phyloP scores from a whole-genome alignment of 1,139 yeast species.

The Blastobotrys elegans region DNA sequence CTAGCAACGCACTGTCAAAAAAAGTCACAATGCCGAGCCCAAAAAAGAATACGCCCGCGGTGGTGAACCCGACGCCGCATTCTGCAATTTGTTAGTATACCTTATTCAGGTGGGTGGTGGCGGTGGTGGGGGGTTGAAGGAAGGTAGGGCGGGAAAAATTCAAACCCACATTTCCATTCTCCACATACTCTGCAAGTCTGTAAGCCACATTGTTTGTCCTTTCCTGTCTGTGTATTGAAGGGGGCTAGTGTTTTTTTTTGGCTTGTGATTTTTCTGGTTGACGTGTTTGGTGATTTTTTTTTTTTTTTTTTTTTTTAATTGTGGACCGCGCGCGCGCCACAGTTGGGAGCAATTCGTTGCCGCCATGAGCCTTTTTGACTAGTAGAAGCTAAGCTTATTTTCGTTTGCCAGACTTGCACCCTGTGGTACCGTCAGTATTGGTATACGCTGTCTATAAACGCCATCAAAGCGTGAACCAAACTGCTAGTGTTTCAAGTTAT shows the following conservation, averaged over 20 bases:
- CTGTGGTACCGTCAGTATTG: no score
- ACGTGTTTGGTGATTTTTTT: no score
- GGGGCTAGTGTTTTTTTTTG: background rate
- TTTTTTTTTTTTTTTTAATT: background rate
- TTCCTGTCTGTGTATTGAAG: background rate
- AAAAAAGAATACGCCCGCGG: constrained; percentile 68
- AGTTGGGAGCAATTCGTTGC: background rate
- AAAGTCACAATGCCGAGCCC: constrained; percentile 77
- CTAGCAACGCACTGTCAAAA: constrained; percentile 84
- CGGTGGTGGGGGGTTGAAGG: background rate
- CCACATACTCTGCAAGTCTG: constrained; percentile 35
- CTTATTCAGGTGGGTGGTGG: background rate
- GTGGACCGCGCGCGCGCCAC: background rate
- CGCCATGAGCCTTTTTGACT: no score
- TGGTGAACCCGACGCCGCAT: constrained; percentile 91
- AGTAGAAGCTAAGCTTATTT: no score
- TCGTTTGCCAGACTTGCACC: no score
- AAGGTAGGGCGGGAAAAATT: no score
- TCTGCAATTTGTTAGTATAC: constrained; percentile 42
- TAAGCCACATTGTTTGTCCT: constrained; percentile 30
- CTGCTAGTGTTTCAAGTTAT: no score
- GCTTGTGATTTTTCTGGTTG: background rate
- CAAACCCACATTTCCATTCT: background rate
- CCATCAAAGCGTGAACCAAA: no score
- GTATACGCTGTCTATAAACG: no score